Conservation (phyloP, 2,329 filamentous ascomycete genomes). For the Aspergillus flavus region DNA sequence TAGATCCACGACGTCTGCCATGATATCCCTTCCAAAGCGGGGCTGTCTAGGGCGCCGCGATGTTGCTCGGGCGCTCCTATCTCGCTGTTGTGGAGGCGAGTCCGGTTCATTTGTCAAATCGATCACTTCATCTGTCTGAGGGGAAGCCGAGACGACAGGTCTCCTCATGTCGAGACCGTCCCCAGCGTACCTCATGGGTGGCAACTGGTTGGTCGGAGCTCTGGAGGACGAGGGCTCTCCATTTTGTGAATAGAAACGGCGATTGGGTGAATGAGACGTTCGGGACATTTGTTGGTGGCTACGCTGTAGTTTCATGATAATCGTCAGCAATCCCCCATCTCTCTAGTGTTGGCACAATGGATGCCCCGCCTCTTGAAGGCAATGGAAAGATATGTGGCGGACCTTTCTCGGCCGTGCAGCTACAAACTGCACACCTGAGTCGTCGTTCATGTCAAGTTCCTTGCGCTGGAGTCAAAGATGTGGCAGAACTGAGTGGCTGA, state of each 20-base stretch:
- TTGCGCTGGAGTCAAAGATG: neutral
- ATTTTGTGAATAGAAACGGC: constrained; percentile 29
- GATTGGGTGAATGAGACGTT: constrained; percentile 27
- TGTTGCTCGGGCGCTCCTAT: neutral
- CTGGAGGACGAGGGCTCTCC: constrained; percentile 29
- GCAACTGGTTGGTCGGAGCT: constrained; percentile 28
- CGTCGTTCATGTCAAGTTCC: constrained; percentile 36
- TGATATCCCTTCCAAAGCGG: constrained; percentile 40
- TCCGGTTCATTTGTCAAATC: constrained; percentile 52
- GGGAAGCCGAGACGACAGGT: constrained; percentile 48
- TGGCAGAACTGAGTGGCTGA: neutral
- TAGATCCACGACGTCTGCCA: constrained; percentile 42
- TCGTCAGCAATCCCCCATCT: constrained; percentile 20
- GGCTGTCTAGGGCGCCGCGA: constrained; percentile 27
- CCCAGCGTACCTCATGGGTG: constrained; percentile 46
- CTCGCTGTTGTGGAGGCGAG: constrained; percentile 28
- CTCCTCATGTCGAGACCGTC: constrained; percentile 59
- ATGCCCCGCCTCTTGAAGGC: constrained; percentile 28
- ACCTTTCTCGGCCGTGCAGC: constrained; percentile 44
- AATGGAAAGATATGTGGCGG: constrained; percentile 17
- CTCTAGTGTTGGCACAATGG: constrained; percentile 5
- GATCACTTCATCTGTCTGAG: constrained; percentile 42
- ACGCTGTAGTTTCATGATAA: constrained; percentile 29
- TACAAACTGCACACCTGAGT: constrained; percentile 40
- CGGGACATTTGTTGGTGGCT: constrained; percentile 41